phyloP scores from a whole-genome alignment of 495 filamentous ascomycete species.

The Astrothelium macrocarpum region DNA sequence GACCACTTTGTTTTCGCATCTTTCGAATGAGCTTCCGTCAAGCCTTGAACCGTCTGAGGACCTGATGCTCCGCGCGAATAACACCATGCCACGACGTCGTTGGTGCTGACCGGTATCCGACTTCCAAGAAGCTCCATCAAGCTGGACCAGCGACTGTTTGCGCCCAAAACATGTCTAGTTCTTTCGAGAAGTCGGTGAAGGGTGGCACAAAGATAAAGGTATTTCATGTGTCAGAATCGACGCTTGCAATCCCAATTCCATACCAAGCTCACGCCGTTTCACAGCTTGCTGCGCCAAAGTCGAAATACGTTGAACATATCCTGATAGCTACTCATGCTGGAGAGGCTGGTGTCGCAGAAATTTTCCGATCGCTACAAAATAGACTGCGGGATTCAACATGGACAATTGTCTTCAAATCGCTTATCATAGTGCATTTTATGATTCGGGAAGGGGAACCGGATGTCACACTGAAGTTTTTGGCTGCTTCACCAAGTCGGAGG shows the following conservation, averaged over 20 bases:
- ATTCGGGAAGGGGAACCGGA: slow-evolving; percentile 89
- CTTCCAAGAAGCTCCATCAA: not conserved
- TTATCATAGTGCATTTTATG: slow-evolving; percentile 96
- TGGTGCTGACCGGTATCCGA: not conserved
- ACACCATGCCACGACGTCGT: not conserved
- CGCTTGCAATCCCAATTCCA: not conserved
- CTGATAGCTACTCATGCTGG: slow-evolving; percentile 90
- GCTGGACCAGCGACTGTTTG: not conserved
- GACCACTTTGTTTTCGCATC: not conserved
- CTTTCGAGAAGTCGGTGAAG: slow-evolving; percentile 40
- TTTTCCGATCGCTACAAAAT: slow-evolving; percentile 83
- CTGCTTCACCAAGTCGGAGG: slow-evolving; percentile 64
- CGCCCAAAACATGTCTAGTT: slow-evolving; percentile 29
- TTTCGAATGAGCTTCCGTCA: not conserved
- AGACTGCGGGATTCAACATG: slow-evolving; percentile 91
- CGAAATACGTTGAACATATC: slow-evolving; percentile 99
- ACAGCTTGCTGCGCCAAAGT: slow-evolving; percentile 91
- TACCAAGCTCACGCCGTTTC: not conserved
- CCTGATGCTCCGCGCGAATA: not conserved
- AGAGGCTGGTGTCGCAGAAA: slow-evolving; percentile 90
- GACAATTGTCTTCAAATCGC: slow-evolving; percentile 91
- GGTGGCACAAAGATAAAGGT: slow-evolving; percentile 65
- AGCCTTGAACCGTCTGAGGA: not conserved
- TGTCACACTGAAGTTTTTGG: slow-evolving; percentile 75
- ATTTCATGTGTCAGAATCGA: slow-evolving; percentile 19